Percentiles rank a stretch among this genome's conserved stretches.
These are phyloP conservation scores for Penicillium paradoxum DNA, from an alignment of 495 filamentous ascomycete genomes.

Conservation along the genomic window DNA sequence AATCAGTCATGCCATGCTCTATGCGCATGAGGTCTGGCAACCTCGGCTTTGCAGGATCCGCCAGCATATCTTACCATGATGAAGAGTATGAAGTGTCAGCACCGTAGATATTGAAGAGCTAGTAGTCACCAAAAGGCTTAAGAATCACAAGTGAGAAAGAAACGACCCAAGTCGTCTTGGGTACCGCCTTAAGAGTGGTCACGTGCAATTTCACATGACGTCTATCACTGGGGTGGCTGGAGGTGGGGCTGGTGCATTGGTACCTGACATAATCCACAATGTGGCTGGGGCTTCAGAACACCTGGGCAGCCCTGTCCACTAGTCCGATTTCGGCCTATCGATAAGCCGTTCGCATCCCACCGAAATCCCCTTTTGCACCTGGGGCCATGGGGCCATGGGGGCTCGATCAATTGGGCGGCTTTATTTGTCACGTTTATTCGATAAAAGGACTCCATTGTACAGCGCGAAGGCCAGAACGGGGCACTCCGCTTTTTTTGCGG, in stretches of 20 bases:
- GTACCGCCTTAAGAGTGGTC: neutral
- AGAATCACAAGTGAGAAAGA: neutral
- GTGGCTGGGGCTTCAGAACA: conserved; percentile 10
- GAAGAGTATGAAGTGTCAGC: neutral
- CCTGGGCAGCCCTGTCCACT: neutral
- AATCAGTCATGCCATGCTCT: conserved; percentile 11
- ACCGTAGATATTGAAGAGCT: neutral
- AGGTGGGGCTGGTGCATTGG: conserved; percentile 13
- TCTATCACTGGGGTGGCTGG: conserved; percentile 11
- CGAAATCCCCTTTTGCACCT: conserved; percentile 19
- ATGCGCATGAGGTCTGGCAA: neutral
- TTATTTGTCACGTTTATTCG: conserved; percentile 28
- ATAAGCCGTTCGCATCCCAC: conserved; percentile 25
- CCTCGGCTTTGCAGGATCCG: neutral
- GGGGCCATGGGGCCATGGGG: neutral
- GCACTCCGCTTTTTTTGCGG: conserved; percentile 11
- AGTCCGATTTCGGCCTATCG: conserved; percentile 14
- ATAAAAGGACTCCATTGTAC: conserved; percentile 28
- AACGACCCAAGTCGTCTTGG: neutral
- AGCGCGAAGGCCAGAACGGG: conserved; percentile 22
- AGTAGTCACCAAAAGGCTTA: neutral
- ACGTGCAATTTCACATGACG: conserved; percentile 27
- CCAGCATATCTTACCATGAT: conserved; percentile 20
- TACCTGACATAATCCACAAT: conserved; percentile 14
- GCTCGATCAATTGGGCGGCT: conserved; percentile 21